Base-by-base conservation (phyloP, 768 basidiomycete species). In the Polyporus arcularius region DNA sequence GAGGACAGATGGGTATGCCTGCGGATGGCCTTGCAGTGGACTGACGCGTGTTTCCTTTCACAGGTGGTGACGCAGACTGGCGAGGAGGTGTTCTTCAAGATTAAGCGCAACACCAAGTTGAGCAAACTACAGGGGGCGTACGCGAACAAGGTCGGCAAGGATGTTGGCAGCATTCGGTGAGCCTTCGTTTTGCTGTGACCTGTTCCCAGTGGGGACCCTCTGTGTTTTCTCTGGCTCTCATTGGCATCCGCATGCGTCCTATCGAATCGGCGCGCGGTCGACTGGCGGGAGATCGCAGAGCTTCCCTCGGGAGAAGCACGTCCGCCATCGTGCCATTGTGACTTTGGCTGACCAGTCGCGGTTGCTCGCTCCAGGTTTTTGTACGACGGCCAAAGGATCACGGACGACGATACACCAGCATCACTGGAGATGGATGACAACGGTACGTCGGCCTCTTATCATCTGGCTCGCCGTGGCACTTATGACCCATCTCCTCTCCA, bases 71-170 rank as follows among this genome's bases (percentile, higher is more conserved):
- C 84, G 65, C 81, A 89, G 40, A 73, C 77, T 12, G 92, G 92
- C 58, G 92, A 95, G 38, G 94, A 96, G 73, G 92, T 96, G 30
- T 96, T 90, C 77, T 97, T 97, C 84, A 96, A 97, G 83, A 96
- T 97, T 78, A 97, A 96, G 78, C 85, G 89, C 70, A 90, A 83
- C 75, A 96, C 94, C 46, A 94, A 90, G 79, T 76, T 97, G 67
- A 90, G 86, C 81, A 97, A 96, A 79, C 84, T 96, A 28, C 92
- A 94, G 72, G 90, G 86, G 62, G 94, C 94, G 46, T 97, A 97
- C 75, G 94, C 94, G 57, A 85, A 80, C 72, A 94, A 95, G 71
- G 93, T 96, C 15, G 94, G 94, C 59, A 94, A 94, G 74, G 93
- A 96, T 65, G 89, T 94, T 18, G 66, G 71, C 65, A 90, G 87